Conservation (phyloP, 2,329 filamentous ascomycete species). For the Ophiostoma quercus region DNA sequence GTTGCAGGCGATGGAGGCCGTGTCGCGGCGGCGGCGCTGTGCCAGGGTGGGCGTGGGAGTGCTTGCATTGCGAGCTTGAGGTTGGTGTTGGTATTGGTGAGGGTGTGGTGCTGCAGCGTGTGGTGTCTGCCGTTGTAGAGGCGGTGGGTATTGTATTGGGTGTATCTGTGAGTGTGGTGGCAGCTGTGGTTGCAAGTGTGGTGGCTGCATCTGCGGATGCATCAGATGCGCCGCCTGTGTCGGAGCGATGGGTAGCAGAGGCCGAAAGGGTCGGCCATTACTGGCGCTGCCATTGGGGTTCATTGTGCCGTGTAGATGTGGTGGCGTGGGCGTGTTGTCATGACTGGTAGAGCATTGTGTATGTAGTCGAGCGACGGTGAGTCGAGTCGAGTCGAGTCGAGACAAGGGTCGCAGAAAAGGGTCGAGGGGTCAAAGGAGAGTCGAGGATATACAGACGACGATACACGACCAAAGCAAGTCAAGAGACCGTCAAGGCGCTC, state of each 20-base stretch:
- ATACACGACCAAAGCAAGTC: no score
- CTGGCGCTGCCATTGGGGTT: neutral
- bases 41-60: neutral
- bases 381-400: neutral
- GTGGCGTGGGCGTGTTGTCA: neutral
- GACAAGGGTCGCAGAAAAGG: no score
- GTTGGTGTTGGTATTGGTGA: neutral
- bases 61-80: neutral
- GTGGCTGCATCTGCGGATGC: neutral
- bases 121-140: neutral
- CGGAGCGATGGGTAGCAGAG: neutral
- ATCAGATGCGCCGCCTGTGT: neutral
- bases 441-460: no score
- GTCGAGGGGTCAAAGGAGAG: no score
- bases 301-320: neutral
- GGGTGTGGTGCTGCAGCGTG: neutral
- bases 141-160: neutral
- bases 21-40: conserved; percentile 19
- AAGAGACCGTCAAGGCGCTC: no score
- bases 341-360: neutral
- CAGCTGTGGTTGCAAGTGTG: neutral
- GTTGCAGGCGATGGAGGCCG: conserved; percentile 22
- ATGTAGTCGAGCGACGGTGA: neutral
- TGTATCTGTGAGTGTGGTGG: neutral
- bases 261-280: neutral